A percentile compares a stretch with the other conserved stretches of the same genome.
Evolutionary conservation across 495 filamentous ascomycete genomes (phyloP).

Genomic region (Lasiosphaeria ovina): DNA sequence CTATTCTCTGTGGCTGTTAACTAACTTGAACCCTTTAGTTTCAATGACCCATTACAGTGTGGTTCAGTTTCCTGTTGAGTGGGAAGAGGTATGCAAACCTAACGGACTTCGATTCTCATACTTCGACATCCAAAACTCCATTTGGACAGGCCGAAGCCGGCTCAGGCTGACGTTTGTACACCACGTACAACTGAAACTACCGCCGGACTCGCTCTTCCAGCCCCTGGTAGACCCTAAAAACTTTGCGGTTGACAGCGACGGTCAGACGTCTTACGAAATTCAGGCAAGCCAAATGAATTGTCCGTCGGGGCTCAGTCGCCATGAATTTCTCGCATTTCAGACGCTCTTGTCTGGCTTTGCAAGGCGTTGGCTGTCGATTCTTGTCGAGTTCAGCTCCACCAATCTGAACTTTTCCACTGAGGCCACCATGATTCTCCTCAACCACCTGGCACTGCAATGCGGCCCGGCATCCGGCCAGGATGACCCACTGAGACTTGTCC

Average conservation of each 20-base stretch:
- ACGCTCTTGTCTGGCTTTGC: constrained; percentile 42
- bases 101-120: constrained; percentile 32
- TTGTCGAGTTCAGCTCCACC: constrained; percentile 51
- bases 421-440: constrained; percentile 38
- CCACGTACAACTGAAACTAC: constrained; percentile 36
- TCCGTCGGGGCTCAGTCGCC: constrained; percentile 42
- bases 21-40: constrained; percentile 9
- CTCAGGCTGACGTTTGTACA: constrained; percentile 37
- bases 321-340: constrained; percentile 54
- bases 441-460: constrained; percentile 44
- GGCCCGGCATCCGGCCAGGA: constrained; percentile 37
- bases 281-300: constrained; percentile 54
- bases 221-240: constrained; percentile 13
- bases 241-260: constrained; percentile 25
- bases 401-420: constrained; percentile 56
- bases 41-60: constrained; percentile 35
- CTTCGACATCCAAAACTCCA: constrained; percentile 21
- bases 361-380: constrained; percentile 48
- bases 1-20: neutral
- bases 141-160: constrained; percentile 34
- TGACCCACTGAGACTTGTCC: constrained; percentile 38
- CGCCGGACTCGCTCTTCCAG: constrained; percentile 24
- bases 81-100: constrained; percentile 27
- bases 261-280: constrained; percentile 54
- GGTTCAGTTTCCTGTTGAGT: constrained; percentile 24